phyloP scores from a whole-genome alignment of 176 grass and related monocot genomes.

The Aegilops sharonensis region DNA sequence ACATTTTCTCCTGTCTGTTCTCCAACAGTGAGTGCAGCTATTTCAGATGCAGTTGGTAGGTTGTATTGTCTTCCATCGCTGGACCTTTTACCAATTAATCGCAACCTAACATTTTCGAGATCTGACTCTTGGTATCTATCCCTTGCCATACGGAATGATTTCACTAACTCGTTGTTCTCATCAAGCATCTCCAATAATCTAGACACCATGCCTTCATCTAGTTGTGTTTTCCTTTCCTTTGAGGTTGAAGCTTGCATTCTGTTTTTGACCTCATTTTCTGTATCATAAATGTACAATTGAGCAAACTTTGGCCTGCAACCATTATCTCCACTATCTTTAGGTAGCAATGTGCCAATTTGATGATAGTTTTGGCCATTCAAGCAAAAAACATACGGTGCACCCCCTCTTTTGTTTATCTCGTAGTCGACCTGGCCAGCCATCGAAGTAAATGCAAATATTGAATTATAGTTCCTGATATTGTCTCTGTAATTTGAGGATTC shows the following conservation, averaged over 20 bases:
- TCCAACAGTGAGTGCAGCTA: conserved; percentile 16
- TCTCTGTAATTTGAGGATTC: conserved; percentile 2
- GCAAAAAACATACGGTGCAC: conserved; percentile 14
- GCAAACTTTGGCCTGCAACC: not conserved
- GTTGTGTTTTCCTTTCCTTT: not conserved
- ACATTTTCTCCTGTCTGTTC: not conserved
- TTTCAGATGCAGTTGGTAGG: not conserved
- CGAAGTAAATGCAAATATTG: conserved; percentile 36
- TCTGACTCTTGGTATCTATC: not conserved
- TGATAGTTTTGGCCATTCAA: conserved; percentile 26
- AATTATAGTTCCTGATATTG: conserved; percentile 28
- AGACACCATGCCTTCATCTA: not conserved
- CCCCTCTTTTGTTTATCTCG: conserved; percentile 17
- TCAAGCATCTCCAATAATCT: conserved; percentile 14
- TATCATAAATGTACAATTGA: conserved; percentile 23
- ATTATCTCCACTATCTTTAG: not conserved
- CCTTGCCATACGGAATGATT: conserved; percentile 31
- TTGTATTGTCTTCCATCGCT: conserved; percentile 22
- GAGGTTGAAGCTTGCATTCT: not conserved
- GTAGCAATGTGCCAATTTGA: conserved; percentile 18
- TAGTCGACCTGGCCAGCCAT: conserved; percentile 19
- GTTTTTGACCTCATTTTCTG: conserved; percentile 28
- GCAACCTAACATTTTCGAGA: not conserved
- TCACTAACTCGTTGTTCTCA: conserved; percentile 26
- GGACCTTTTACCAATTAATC: not conserved